Evolutionary conservation across 345 rosid genomes (phyloP).

Genomic region (Euphorbia lathyris): DNA sequence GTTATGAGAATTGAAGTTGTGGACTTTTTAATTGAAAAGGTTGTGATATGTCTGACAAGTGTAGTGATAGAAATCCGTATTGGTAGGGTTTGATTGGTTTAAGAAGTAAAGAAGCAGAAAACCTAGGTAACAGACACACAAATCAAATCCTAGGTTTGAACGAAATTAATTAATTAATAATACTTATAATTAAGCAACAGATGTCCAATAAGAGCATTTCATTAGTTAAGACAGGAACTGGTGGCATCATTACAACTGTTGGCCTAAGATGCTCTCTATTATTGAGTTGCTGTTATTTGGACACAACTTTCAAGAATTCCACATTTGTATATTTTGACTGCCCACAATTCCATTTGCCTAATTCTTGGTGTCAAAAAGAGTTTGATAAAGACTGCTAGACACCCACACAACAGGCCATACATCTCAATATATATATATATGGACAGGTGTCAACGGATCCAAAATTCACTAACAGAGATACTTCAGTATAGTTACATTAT

Average conservation of each 20-base stretch:
- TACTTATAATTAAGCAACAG: background rate
- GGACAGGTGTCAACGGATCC: too few species aligned
- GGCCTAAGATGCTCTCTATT: constrained; percentile 23
- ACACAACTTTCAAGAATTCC: constrained; percentile 10
- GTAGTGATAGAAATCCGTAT: constrained; percentile 11
- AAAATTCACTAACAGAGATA: too few species aligned
- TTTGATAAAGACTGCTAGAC: constrained; percentile 1
- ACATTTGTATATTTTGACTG: constrained; percentile 12
- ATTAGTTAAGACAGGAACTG: constrained; percentile 14
- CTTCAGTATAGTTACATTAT: too few species aligned
- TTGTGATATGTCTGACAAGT: too few species aligned
- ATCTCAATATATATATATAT: too few species aligned
- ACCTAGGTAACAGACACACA: background rate
- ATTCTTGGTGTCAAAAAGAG: constrained; percentile 10
- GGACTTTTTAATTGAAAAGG: background rate
- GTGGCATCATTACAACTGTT: constrained; percentile 33
- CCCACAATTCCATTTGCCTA: constrained; percentile 17
- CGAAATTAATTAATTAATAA: background rate
- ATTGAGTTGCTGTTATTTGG: constrained; percentile 6
- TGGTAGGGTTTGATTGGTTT: constrained; percentile 8
- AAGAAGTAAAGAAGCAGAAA: background rate
- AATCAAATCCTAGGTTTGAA: constrained; percentile 8
- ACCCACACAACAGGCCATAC: background rate
- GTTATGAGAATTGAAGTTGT: too few species aligned
- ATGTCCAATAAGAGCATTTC: constrained; percentile 13